Conservation (phyloP, 2,329 filamentous ascomycete species). For the Beauveria asiatica region DNA sequence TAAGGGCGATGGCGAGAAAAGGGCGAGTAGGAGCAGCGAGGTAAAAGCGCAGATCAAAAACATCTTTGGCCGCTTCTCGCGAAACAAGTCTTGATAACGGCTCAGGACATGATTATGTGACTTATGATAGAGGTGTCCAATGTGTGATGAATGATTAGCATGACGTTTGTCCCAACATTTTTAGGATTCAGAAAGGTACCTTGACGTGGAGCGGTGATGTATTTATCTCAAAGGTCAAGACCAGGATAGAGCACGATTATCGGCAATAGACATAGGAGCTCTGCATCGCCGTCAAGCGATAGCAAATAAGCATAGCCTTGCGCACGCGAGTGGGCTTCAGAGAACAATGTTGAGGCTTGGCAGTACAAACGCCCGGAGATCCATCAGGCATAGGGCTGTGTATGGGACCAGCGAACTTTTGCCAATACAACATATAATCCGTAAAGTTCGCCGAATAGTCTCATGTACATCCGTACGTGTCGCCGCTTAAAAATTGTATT, state of each 20-base stretch:
- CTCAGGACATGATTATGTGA: background rate
- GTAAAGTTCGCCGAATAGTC: background rate
- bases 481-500: background rate
- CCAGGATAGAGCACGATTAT: too few relatives aligned
- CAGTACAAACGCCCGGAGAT: background rate
- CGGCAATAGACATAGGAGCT: background rate
- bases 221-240: too few relatives aligned
- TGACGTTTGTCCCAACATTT: too few relatives aligned
- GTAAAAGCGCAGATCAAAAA: conserved; percentile 10
- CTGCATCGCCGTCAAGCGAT: background rate
- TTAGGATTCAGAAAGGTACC: too few relatives aligned
- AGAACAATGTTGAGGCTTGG: background rate
- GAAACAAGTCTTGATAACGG: conserved; percentile 1
- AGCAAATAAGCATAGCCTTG: background rate
- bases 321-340: background rate
- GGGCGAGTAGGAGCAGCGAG: conserved; percentile 2
- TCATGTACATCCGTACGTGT: too few relatives aligned
- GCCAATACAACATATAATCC: background rate
- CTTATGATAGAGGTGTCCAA: background rate
- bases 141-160: too few relatives aligned
- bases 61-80: conserved; percentile 6
- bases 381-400: background rate
- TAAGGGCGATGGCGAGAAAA: background rate
- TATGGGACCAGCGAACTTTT: background rate
- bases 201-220: too few relatives aligned